Percentiles rank a stretch among this genome's conserved stretches.
Evolutionary conservation across 176 grass and related monocot genomes (phyloP).

Genomic region (Microstegium vimineum): DNA sequence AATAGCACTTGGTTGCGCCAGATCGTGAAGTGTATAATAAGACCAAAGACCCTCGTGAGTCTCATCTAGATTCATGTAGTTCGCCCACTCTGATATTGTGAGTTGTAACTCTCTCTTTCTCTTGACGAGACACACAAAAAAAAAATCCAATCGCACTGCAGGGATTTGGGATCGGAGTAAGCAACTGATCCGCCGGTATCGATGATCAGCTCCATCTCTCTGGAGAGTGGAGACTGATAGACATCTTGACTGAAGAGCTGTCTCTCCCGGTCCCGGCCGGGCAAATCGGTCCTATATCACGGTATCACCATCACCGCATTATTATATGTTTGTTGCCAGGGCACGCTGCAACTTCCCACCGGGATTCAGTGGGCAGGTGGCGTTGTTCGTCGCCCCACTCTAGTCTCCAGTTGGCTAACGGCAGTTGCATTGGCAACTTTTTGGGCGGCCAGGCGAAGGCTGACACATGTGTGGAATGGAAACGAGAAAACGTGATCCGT

Average conservation of each 20-base stretch:
- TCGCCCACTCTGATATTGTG: neutral
- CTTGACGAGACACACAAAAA: neutral
- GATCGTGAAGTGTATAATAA: too few relatives aligned
- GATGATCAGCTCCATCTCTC: too few relatives aligned
- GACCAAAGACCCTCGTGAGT: too few relatives aligned
- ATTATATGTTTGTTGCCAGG: neutral
- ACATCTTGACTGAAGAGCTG: neutral
- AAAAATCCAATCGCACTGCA: neutral
- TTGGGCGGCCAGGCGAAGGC: neutral
- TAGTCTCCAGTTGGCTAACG: neutral
- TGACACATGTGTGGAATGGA: neutral
- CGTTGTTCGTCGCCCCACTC: slow-evolving; percentile 12
- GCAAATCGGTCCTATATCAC: slow-evolving; percentile 3
- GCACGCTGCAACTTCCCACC: neutral
- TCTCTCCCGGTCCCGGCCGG: neutral
- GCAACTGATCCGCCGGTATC: neutral
- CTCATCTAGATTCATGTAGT: neutral
- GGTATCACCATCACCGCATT: neutral
- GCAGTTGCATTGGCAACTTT: neutral
- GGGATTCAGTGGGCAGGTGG: neutral
- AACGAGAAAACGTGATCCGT: neutral
- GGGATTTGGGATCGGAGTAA: neutral
- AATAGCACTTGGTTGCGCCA: too few relatives aligned
- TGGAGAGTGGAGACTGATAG: neutral
- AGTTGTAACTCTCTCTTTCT: neutral